Evolutionary conservation across 2,329 filamentous ascomycete species (phyloP), one percentile per base, ranked within the genome.

Genomic region (Ascochyta pisi): DNA sequence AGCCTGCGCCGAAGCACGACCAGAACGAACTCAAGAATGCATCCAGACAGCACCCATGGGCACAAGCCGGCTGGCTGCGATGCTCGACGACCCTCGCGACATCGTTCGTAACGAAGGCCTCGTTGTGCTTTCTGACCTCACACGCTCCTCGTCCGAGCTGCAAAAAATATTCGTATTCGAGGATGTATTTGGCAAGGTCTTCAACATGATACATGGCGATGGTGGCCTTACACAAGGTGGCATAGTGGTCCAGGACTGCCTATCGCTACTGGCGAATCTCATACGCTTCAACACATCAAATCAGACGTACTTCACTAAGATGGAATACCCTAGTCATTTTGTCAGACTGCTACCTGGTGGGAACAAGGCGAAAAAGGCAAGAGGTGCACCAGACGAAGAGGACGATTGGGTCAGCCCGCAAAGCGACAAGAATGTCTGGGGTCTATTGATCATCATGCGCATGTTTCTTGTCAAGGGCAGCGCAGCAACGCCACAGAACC

Each of bases 101-200:
- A 91, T 91, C 15, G 84, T 98, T 43, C 87, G 94, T 60, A 96
- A 96, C 77, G 86, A 84, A 83, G 92, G 88, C 4, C 83, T 99
- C 26, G 83, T 89, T n/a, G 83, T 99, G 13, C 84, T 99, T 44
- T 96, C 91, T 29, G 90, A 92, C 54, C 82, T 99, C 27, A 97
- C 95, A 0, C 91, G 92, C 27, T 88, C 88, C 0, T 96, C 94
- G 8, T 80, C 88, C 38, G 93, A 98, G 67, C 85, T 99, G 48
- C 93, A 98, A 73, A 98, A 98, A 75, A 83, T 98, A 2, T 93
- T 98, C 23, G 95, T 92, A 0, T 98, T 97, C 64, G 92, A 97
- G 69, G 94, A 92, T 81, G 91, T 93, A 0, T 98, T 97, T 67
- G 92, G 95, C 58, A 87, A 89, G 39, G 81, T 96, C 24, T 97